Conservation (phyloP, 2,329 filamentous ascomycete species). For the Alternaria solani region DNA sequence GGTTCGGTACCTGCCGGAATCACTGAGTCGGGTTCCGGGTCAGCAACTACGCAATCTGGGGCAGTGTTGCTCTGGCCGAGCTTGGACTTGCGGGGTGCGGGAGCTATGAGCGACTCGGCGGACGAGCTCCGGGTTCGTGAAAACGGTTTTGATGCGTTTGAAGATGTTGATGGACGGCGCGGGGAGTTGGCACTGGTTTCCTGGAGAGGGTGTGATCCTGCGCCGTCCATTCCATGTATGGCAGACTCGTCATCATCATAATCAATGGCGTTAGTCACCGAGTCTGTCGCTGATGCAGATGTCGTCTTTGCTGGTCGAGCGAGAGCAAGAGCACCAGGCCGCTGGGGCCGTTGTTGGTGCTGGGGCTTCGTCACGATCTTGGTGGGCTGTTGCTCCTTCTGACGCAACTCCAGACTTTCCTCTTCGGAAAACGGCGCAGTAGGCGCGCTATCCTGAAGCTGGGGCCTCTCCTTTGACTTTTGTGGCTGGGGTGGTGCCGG, state of each 20-base stretch:
- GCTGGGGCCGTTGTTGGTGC: slow-evolving; percentile 21
- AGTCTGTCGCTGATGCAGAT: slow-evolving; percentile 31
- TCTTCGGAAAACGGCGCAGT: slow-evolving; percentile 35
- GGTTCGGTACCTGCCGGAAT: slow-evolving; percentile 31
- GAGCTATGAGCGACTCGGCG: slow-evolving; percentile 30
- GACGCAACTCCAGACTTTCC: slow-evolving; percentile 28
- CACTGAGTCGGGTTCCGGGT: slow-evolving; percentile 26
- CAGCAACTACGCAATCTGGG: slow-evolving; percentile 20
- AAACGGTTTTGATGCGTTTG: slow-evolving; percentile 27
- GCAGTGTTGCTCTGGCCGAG: slow-evolving; percentile 22
- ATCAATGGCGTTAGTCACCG: slow-evolving; percentile 19
- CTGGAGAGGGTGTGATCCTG: slow-evolving; percentile 37
- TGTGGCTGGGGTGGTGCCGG: slow-evolving; percentile 22
- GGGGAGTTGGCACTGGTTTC: slow-evolving; percentile 43
- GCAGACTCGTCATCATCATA: slow-evolving; percentile 21
- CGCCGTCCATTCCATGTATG: slow-evolving; percentile 30
- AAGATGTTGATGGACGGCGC: slow-evolving; percentile 42
- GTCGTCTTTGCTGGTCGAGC: slow-evolving; percentile 30
- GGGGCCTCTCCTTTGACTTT: slow-evolving; percentile 18
- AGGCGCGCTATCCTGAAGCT: slow-evolving; percentile 25
- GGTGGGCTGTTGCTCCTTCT: slow-evolving; percentile 29
- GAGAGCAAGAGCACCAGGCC: slow-evolving; percentile 36
- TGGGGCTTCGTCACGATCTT: slow-evolving; percentile 26
- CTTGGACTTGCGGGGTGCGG: slow-evolving; percentile 22
- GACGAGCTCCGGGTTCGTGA: slow-evolving; percentile 29